Percentiles rank a stretch among this genome's conserved stretches.
phyloP scores from a whole-genome alignment of 805 yeast genomes.

The Candida taoyuanica region DNA sequence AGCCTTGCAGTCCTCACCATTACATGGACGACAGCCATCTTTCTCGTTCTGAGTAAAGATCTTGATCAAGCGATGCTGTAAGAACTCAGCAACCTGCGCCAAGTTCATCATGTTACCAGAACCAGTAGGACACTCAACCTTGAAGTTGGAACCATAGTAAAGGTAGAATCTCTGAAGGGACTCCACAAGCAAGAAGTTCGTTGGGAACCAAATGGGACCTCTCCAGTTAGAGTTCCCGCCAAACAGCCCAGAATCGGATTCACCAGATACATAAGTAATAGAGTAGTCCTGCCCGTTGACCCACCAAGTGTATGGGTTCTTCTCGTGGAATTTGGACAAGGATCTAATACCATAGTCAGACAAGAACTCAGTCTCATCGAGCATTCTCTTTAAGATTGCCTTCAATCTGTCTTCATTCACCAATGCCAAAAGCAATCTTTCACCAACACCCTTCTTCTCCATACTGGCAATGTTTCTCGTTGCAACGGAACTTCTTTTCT shows the following conservation, averaged over 20 bases:
- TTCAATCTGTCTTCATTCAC: conserved; percentile 76
- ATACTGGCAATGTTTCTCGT: conserved; percentile 84
- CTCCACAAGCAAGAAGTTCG: conserved; percentile 80
- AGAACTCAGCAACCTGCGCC: conserved; percentile 86
- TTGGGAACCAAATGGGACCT: conserved; percentile 97
- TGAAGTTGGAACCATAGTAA: conserved; percentile 81
- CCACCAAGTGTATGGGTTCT: conserved; percentile 78
- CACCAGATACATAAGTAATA: conserved; percentile 79
- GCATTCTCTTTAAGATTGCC: conserved; percentile 72
- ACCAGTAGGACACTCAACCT: conserved; percentile 84
- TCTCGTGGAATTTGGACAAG: conserved; percentile 77
- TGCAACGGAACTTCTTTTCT: conserved; percentile 63
- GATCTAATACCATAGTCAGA: conserved; percentile 86
- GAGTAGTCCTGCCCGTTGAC: conserved; percentile 70
- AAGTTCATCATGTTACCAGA: conserved; percentile 71
- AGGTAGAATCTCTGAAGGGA: conserved; percentile 81
- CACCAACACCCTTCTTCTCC: conserved; percentile 71
- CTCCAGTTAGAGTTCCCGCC: conserved; percentile 98
- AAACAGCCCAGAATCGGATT: conserved; percentile 87
- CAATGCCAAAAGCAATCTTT: conserved; percentile 70
- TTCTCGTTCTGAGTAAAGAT: conserved; percentile 65
- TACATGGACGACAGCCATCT: conserved; percentile 67
- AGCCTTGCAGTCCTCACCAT: conserved; percentile 61
- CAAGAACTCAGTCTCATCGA: conserved; percentile 82
- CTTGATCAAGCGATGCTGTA: conserved; percentile 80